phyloP scores from a whole-genome alignment of 257 asterid species.

The Sherardia arvensis region DNA sequence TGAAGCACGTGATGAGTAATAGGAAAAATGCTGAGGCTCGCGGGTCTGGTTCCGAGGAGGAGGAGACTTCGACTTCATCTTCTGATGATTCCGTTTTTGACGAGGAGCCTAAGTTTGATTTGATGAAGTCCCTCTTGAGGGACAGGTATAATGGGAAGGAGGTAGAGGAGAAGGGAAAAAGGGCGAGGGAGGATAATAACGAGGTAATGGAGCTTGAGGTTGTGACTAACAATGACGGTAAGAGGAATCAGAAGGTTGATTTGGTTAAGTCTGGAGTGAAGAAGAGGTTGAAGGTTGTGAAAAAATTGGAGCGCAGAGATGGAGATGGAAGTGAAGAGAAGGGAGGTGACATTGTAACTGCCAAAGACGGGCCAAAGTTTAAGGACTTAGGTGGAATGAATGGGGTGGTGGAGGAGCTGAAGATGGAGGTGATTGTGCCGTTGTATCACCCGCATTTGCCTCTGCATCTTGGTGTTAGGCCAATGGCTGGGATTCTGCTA shows the following conservation, averaged over 20 bases:
- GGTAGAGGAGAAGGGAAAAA: conserved; percentile 9
- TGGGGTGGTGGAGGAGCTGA: conserved; percentile 54
- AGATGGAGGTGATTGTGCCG: conserved; percentile 68
- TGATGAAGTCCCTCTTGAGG: conserved; percentile 58
- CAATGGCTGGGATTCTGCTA: conserved; percentile 66
- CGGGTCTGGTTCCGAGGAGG: conserved; percentile 13
- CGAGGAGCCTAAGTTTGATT: conserved; percentile 57
- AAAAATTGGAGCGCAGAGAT: conserved; percentile 3
- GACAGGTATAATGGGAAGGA: conserved; percentile 31
- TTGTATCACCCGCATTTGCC: conserved; percentile 53
- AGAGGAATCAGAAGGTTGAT: conserved; percentile 29
- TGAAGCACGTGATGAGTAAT: conserved; percentile 26
- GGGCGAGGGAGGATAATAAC: conserved; percentile 26
- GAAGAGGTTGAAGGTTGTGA: neutral
- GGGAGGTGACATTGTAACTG: conserved; percentile 4
- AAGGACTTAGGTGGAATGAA: conserved; percentile 85
- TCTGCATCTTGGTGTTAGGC: conserved; percentile 52
- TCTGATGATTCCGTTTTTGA: conserved; percentile 51
- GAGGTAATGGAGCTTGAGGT: conserved; percentile 23
- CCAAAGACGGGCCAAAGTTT: conserved; percentile 42
- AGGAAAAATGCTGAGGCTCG: conserved; percentile 5
- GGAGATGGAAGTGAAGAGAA: conserved; percentile 9
- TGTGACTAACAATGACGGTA: conserved; percentile 14
- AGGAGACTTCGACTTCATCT: conserved; percentile 37
- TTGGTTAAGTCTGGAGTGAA: conserved; percentile 23